Percentiles rank a stretch among this genome's conserved stretches.
These are phyloP conservation scores for Buxus sempervirens DNA, from an alignment of 164 flowering plant genomes.

Conservation along the genomic window DNA sequence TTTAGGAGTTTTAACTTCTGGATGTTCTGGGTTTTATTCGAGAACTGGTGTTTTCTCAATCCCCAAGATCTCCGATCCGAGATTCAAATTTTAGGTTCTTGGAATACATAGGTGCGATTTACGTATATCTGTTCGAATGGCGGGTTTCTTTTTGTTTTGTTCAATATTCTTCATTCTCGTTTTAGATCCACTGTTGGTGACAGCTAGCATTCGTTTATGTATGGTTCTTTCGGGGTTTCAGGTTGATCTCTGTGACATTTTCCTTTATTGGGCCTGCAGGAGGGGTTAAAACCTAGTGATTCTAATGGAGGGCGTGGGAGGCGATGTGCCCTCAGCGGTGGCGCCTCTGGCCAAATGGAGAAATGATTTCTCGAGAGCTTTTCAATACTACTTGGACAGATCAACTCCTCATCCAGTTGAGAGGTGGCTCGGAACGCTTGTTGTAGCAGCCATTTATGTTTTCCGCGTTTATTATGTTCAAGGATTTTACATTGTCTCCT, in stretches of 20 bases:
- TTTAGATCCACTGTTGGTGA: background rate
- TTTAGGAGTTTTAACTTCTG: background rate
- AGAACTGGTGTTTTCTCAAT: background rate
- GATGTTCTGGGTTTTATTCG: constrained; percentile 3
- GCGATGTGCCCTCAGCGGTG: constrained; percentile 23
- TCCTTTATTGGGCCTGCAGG: constrained; percentile 11
- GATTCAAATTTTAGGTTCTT: background rate
- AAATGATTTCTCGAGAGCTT: constrained; percentile 51
- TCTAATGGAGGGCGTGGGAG: constrained; percentile 47
- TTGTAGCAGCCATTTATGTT: constrained; percentile 46
- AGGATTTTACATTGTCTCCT: constrained; percentile 76
- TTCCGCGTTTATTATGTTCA: constrained; percentile 64
- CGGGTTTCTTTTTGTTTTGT: background rate
- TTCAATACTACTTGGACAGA: constrained; percentile 72
- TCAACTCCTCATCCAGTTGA: constrained; percentile 63
- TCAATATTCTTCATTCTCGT: background rate
- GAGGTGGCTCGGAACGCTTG: constrained; percentile 76
- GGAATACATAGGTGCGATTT: background rate
- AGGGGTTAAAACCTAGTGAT: background rate
- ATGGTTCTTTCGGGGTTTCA: background rate
- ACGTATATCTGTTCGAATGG: background rate
- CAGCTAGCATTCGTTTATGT: background rate
- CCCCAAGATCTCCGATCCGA: constrained; percentile 2
- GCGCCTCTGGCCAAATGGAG: constrained; percentile 63
- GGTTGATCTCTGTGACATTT: background rate